These are phyloP conservation scores for Thelonectria olida DNA, from an alignment of 2,329 filamentous ascomycete species.

Conservation along the genomic window DNA sequence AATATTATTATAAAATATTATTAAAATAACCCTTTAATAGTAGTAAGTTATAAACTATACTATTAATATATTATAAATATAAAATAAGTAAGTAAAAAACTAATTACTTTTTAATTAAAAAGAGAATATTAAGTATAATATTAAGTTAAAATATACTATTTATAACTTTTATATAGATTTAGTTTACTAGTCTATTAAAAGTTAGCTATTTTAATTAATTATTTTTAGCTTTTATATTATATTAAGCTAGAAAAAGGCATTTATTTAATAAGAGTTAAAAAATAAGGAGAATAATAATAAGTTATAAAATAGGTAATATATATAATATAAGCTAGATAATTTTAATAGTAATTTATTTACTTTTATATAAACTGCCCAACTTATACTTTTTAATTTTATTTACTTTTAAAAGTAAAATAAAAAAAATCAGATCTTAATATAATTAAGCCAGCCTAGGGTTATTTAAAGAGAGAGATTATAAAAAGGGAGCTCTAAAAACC, in stretches of 20 bases:
- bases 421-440: background rate
- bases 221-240: constrained; percentile 15
- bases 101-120: no score
- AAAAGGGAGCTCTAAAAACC: no score
- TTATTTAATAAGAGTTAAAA: background rate
- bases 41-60: constrained; percentile 2
- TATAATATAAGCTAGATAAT: constrained; percentile 9
- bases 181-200: constrained; percentile 6
- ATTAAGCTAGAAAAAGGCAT: no score
- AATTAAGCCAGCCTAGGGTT: no score
- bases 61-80: constrained; percentile 1
- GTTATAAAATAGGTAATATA: background rate
- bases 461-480: no score
- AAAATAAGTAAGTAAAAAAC: background rate
- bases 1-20: constrained; percentile 7
- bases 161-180: constrained; percentile 1
- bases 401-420: constrained; percentile 15
- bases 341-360: constrained; percentile 14
- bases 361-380: constrained; percentile 3
- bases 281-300: background rate
- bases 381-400: constrained; percentile 15
- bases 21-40: background rate
- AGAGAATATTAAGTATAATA: background rate
- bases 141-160: constrained; percentile 7
- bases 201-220: background rate